Evolutionary conservation across 768 basidiomycete species (phyloP).

Genomic region (Lentinula lateritia): DNA sequence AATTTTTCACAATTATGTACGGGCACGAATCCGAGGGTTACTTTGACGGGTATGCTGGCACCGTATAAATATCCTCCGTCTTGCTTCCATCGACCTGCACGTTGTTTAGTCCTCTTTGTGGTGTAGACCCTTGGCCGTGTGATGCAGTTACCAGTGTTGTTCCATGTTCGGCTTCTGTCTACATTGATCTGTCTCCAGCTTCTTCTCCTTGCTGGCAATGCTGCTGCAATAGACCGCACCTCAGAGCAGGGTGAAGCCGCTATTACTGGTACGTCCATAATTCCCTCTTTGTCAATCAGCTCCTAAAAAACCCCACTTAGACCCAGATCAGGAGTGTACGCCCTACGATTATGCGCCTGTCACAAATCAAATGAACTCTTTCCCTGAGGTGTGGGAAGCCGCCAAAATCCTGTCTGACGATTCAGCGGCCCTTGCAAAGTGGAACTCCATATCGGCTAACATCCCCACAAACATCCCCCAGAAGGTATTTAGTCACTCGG

Average conservation of each 20-base stretch:
- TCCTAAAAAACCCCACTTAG: not conserved
- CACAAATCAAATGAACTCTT: not conserved
- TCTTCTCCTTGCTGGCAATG: not conserved
- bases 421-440: not conserved
- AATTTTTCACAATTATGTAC: not conserved
- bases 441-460: slow-evolving; percentile 1
- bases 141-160: not conserved
- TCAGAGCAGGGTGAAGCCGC: not conserved
- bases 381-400: not conserved
- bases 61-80: not conserved
- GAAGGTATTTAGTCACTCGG: not conserved
- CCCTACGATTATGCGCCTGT: slow-evolving; percentile 4
- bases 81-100: not conserved
- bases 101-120: not conserved
- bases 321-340: slow-evolving; percentile 5
- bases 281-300: not conserved
- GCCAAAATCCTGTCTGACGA: slow-evolving; percentile 3
- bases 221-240: slow-evolving; percentile 2
- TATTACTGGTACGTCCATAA: not conserved
- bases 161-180: not conserved
- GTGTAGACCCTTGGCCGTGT: not conserved
- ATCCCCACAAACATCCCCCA: not conserved
- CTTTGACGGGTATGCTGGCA: not conserved
- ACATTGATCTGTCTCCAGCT: not conserved
- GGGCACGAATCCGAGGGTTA: not conserved